Conservation (phyloP, 139 green algal genomes). For the Volvox africanus region DNA sequence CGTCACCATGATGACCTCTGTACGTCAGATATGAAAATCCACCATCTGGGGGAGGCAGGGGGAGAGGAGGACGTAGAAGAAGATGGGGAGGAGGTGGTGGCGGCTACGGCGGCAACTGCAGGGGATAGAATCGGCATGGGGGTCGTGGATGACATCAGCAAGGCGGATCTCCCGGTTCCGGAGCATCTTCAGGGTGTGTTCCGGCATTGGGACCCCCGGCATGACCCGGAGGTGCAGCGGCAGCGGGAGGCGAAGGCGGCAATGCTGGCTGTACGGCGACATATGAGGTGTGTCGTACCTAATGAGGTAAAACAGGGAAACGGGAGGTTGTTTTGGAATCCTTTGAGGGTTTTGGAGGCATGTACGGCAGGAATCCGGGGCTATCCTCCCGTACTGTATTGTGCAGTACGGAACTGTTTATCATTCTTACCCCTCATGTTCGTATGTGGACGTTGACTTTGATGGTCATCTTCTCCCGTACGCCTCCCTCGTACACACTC, state of each 20-base stretch:
- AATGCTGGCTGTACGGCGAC: constrained; percentile 65
- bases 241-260: constrained; percentile 68
- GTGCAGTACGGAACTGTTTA: too few relatives aligned
- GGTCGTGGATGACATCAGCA: neutral
- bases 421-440: too few relatives aligned
- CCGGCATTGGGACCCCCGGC: constrained; percentile 48
- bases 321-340: too few relatives aligned
- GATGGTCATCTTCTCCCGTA: too few relatives aligned
- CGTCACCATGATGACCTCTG: too few relatives aligned
- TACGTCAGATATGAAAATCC: too few relatives aligned
- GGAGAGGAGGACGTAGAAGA: constrained; percentile 11
- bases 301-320: neutral
- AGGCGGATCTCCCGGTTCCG: neutral
- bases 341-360: too few relatives aligned
- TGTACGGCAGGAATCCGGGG: too few relatives aligned
- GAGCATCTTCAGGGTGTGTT: constrained; percentile 26
- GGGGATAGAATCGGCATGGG: neutral
- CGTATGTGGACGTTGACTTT: too few relatives aligned
- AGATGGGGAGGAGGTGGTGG: neutral
- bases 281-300: constrained; percentile 50
- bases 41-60: constrained; percentile 19
- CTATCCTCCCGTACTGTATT: too few relatives aligned
- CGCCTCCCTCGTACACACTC: too few relatives aligned
- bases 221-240: constrained; percentile 45
- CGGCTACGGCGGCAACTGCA: neutral